Evolutionary conservation across 2,329 filamentous ascomycete genomes (phyloP).

Genomic region (Didymella pinodella): DNA sequence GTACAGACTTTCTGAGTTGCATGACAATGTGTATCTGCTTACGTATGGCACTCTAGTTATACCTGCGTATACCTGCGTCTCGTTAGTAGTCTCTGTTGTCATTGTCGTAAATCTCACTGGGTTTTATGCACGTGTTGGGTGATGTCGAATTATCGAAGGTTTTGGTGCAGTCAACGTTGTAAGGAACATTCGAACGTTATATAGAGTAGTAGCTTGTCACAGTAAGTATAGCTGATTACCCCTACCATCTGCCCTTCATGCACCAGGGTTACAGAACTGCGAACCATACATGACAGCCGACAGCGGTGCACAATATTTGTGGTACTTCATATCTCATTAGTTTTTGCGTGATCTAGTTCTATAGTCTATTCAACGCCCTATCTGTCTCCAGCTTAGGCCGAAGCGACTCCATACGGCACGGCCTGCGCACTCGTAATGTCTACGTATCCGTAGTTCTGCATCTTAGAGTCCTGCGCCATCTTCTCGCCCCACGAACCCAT

Average conservation of each 20-base stretch:
- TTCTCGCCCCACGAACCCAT: constrained; percentile 56
- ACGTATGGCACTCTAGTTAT: too few relatives aligned
- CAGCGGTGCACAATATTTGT: background rate
- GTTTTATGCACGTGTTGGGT: background rate
- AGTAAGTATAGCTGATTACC: too few relatives aligned
- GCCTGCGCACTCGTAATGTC: constrained; percentile 52
- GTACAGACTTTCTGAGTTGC: too few relatives aligned
- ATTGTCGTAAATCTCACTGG: background rate
- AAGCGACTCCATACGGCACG: constrained; percentile 49
- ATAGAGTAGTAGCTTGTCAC: too few relatives aligned
- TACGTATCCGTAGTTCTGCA: constrained; percentile 56
- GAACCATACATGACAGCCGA: too few relatives aligned
- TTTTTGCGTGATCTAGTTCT: background rate
- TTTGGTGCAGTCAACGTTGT: background rate
- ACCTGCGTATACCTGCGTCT: too few relatives aligned
- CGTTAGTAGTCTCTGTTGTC: background rate
- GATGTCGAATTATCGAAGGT: background rate
- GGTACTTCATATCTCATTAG: background rate
- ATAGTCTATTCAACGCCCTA: background rate
- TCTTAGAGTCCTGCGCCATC: constrained; percentile 50
- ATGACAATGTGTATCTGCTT: too few relatives aligned
- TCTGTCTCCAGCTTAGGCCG: constrained; percentile 1
- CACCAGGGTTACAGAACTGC: too few relatives aligned
- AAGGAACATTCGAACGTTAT: background rate
- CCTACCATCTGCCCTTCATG: too few relatives aligned